phyloP scores from a whole-genome alignment of 768 basidiomycete species.

The Plicaturopsis crispa region DNA sequence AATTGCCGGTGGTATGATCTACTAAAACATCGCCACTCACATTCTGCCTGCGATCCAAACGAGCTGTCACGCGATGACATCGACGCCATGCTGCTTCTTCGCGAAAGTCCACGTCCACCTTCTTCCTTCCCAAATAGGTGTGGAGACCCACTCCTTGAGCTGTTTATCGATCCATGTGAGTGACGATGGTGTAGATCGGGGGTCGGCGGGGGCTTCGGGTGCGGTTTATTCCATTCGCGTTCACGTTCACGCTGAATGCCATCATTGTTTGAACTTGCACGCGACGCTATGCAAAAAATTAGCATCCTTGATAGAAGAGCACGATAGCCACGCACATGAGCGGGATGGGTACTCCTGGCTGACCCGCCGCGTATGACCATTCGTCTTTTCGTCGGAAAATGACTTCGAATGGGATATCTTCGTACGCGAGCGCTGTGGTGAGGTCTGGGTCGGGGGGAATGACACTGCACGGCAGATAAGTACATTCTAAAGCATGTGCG shows the following conservation, averaged over 20 bases:
- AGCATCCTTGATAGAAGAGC: too few relatives aligned
- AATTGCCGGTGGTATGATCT: constrained; percentile 1
- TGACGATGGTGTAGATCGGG: constrained; percentile 17
- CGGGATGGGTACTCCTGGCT: too few relatives aligned
- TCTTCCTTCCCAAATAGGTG: constrained; percentile 6
- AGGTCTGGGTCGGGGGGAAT: background rate
- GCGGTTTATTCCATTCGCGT: constrained; percentile 38
- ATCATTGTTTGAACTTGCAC: too few relatives aligned
- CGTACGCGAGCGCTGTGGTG: too few relatives aligned
- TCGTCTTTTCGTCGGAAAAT: too few relatives aligned
- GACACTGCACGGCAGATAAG: background rate
- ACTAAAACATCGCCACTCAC: constrained; percentile 26
- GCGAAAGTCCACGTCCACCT: constrained; percentile 33
- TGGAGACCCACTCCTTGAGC: constrained; percentile 7
- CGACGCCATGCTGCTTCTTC: constrained; percentile 31
- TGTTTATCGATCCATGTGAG: constrained; percentile 15
- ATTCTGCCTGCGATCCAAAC: constrained; percentile 40
- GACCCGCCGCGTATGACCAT: too few relatives aligned
- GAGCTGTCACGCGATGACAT: constrained; percentile 38
- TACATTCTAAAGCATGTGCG: too few relatives aligned
- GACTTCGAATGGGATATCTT: too few relatives aligned
- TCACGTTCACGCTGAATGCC: constrained; percentile 31
- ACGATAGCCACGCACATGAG: too few relatives aligned
- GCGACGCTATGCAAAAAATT: too few relatives aligned
- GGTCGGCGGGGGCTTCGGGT: constrained; percentile 13